These are phyloP conservation scores for Yueomyces sp. DNA, from an alignment of 805 yeast species.

Conservation along the genomic window DNA sequence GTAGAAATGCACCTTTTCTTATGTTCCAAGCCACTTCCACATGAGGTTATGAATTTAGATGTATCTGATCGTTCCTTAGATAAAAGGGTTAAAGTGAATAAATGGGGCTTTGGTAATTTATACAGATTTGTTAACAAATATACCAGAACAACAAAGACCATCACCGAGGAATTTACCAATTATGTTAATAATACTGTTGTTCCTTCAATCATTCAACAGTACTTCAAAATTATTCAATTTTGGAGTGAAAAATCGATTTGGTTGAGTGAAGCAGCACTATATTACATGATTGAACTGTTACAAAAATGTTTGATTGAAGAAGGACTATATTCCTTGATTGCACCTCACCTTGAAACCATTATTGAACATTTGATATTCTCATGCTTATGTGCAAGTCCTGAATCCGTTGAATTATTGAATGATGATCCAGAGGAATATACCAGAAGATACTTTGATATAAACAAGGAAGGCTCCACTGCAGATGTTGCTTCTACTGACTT, in stretches of 20 bases:
- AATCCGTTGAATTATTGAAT: slow-evolving; percentile 57
- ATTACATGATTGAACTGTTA: slow-evolving; percentile 50
- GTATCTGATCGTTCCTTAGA: slow-evolving; percentile 34
- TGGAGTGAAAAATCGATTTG: slow-evolving; percentile 35
- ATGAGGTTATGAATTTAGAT: slow-evolving; percentile 34
- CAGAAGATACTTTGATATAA: slow-evolving; percentile 53
- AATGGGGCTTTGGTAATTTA: slow-evolving; percentile 81
- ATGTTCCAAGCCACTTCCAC: slow-evolving; percentile 41
- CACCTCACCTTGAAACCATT: slow-evolving; percentile 51
- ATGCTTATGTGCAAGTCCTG: slow-evolving; percentile 53
- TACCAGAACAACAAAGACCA: slow-evolving; percentile 30
- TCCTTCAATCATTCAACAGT: slow-evolving; percentile 58
- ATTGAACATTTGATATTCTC: slow-evolving; percentile 64
- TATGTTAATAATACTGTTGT: slow-evolving; percentile 43
- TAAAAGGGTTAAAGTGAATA: slow-evolving; percentile 56
- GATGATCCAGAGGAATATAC: slow-evolving; percentile 77
- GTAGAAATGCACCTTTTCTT: slow-evolving; percentile 51
- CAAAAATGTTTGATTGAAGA: slow-evolving; percentile 46
- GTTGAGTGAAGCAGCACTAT: slow-evolving; percentile 54
- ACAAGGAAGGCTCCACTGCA: slow-evolving; percentile 52
- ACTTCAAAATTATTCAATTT: slow-evolving; percentile 33
- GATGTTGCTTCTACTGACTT: slow-evolving; percentile 74
- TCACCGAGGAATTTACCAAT: slow-evolving; percentile 37
- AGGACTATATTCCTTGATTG: slow-evolving; percentile 48
- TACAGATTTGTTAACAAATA: slow-evolving; percentile 57